phyloP scores from a whole-genome alignment of 1,139 yeast species.

The Pichia sp. region DNA sequence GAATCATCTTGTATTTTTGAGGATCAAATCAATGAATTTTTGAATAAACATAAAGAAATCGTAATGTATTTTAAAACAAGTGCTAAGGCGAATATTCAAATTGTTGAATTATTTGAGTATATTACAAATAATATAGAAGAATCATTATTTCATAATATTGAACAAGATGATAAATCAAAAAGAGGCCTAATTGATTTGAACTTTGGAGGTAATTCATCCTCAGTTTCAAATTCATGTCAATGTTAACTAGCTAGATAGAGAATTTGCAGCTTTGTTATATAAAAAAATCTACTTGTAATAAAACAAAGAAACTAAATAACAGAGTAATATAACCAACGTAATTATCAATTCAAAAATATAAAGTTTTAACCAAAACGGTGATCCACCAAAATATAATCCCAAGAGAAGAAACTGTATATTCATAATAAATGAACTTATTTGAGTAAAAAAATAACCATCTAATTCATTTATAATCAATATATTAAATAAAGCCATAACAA shows the following conservation, averaged over 20 bases:
- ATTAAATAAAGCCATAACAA: too few species aligned
- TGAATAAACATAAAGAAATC: slow-evolving; percentile 15
- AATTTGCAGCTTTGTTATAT: neutral
- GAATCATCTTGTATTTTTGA: slow-evolving; percentile 20
- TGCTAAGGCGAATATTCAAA: slow-evolving; percentile 43
- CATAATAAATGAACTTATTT: too few species aligned
- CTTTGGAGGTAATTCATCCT: slow-evolving; percentile 7
- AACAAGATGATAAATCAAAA: slow-evolving; percentile 13
- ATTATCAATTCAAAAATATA: neutral
- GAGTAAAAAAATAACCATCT: too few species aligned
- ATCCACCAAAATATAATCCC: slow-evolving; percentile 6
- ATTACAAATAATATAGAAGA: slow-evolving; percentile 39
- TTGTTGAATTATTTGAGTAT: slow-evolving; percentile 38
- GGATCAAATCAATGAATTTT: slow-evolving; percentile 18
- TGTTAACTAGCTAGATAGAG: slow-evolving; percentile 3
- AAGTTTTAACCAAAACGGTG: too few species aligned
- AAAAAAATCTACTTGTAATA: too few species aligned
- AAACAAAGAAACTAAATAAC: too few species aligned
- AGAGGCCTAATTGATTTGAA: slow-evolving; percentile 25
- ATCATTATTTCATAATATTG: slow-evolving; percentile 21
- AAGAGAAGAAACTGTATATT: slow-evolving; percentile 6
- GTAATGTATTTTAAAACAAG: slow-evolving; percentile 36
- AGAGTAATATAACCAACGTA: neutral
- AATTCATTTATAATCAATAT: too few species aligned
- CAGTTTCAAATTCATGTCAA: slow-evolving; percentile 13